phyloP scores from a whole-genome alignment of 192 early-diverging fungal genomes.

The Entomortierella beljakovae region DNA sequence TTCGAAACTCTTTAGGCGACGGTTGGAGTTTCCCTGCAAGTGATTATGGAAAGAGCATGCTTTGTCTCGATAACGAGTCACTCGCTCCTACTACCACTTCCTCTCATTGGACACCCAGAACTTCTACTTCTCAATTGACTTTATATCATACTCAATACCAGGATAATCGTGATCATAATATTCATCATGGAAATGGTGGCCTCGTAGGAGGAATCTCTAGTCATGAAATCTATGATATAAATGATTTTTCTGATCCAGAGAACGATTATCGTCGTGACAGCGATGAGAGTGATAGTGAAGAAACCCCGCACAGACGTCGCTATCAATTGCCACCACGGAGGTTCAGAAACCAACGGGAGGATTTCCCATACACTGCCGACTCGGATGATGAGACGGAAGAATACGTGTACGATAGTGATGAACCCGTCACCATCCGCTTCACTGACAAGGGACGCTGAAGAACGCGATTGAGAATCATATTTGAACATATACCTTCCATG shows the following conservation, averaged over 20 bases:
- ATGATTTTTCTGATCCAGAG: constrained; percentile 19
- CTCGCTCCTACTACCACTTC: background rate
- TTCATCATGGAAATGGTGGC: background rate
- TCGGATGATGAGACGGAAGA: constrained; percentile 37
- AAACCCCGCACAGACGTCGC: background rate
- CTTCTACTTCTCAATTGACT: background rate
- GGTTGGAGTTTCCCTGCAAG: constrained; percentile 64
- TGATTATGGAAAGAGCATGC: constrained; percentile 57
- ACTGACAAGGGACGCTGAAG: constrained; percentile 12
- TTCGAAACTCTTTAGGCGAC: constrained; percentile 61
- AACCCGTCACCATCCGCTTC: constrained; percentile 38
- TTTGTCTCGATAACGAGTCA: constrained; percentile 46
- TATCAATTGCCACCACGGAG: constrained; percentile 28
- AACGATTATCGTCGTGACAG: constrained; percentile 32
- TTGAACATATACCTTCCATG: too few species aligned
- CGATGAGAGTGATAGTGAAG: constrained; percentile 18
- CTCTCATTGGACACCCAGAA: background rate
- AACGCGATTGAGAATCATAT: background rate
- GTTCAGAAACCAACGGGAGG: constrained; percentile 13
- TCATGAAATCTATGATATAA: constrained; percentile 9
- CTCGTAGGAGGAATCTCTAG: background rate
- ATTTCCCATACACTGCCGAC: background rate
- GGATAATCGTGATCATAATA: background rate
- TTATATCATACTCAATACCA: constrained; percentile 8
- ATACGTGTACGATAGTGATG: constrained; percentile 50